Evolutionary conservation across 2,329 filamentous ascomycete species (phyloP).

Genomic region (Penicillium occitanis): DNA sequence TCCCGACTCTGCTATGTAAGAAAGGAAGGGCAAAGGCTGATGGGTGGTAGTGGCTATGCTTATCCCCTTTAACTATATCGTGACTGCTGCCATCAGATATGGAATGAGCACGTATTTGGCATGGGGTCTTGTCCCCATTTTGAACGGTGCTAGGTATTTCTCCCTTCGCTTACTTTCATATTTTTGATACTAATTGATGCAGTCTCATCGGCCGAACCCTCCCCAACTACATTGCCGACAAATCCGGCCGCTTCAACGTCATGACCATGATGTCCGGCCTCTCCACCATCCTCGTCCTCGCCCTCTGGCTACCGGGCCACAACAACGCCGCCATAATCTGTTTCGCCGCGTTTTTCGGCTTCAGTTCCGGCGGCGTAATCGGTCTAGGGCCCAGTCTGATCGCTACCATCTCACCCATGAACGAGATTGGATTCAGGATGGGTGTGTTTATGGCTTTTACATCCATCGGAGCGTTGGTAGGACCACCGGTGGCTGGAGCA

Average conservation of each 20-base stretch:
- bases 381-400: slow-evolving; percentile 35
- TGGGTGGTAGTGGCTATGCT: slow-evolving; percentile 57
- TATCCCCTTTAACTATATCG: slow-evolving; percentile 55
- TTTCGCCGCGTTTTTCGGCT: slow-evolving; percentile 28
- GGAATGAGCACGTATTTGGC: slow-evolving; percentile 54
- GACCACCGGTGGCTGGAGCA: slow-evolving; percentile 30
- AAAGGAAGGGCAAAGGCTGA: not conserved
- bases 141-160: slow-evolving; percentile 51
- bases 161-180: not conserved
- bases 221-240: slow-evolving; percentile 36
- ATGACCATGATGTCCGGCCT: slow-evolving; percentile 27
- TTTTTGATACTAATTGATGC: not conserved
- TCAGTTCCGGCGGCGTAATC: slow-evolving; percentile 31
- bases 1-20: not conserved
- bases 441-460: slow-evolving; percentile 30
- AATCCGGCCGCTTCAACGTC: slow-evolving; percentile 34
- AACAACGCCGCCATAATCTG: slow-evolving; percentile 27
- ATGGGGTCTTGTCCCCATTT: slow-evolving; percentile 54
- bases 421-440: slow-evolving; percentile 31
- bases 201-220: slow-evolving; percentile 34
- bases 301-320: slow-evolving; percentile 27
- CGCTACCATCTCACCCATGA: slow-evolving; percentile 31
- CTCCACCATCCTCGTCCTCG: slow-evolving; percentile 26
- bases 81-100: slow-evolving; percentile 46
- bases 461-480: slow-evolving; percentile 27